Base-by-base conservation (phyloP, 1,284 basidiomycete genomes). In the Lignosus rhinocerotis region DNA sequence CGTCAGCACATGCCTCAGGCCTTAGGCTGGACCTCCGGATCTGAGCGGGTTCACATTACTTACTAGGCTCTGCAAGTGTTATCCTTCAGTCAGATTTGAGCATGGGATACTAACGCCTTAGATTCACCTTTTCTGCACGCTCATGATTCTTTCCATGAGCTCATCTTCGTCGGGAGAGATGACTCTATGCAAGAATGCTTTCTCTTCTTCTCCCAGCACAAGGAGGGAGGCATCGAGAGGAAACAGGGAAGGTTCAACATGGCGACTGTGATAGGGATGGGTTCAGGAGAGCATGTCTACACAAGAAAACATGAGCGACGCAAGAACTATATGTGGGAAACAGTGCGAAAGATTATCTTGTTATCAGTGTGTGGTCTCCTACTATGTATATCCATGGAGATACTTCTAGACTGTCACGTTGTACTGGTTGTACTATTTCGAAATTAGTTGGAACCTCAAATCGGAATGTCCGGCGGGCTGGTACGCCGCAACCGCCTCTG, bases 111-210 rank as follows among this genome's bases (percentile, higher is more conserved):
- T 0, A 39, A 25, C 6, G 14, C 19, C 31, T 14, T 32, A 12
- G 16, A 65, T 68, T n/a, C 56, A 73, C 72, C 61, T 48, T 56
- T 68, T 65, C 61, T 73, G 71, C 5, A 73, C 66, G 21, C 69
- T 66, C 7, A 68, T n/a, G 14, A 73, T 59, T 33, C 65, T 63
- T 33, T 44, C 41, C 16, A 56, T 59, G 12, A 73, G 33, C 49
- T 64, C 62, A 0, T 62, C 56, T 3, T 72, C 68, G 48, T 74
- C 67, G 6, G 46, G 31, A 6, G 66, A 61, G 52, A 72, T 68
- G 6, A 59, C 49, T 6, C 46, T 31, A 32, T 63, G 68, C 10
- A 74, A 61, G 62, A 74, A 74, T 2, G 50, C 59, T 17, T n/a
- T 46, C 51, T 73, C 70, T 2, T 17, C 32, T 1, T 69, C 63